Base-by-base conservation (phyloP, 306 rosid species). In the Cicer pinnatifidum region DNA sequence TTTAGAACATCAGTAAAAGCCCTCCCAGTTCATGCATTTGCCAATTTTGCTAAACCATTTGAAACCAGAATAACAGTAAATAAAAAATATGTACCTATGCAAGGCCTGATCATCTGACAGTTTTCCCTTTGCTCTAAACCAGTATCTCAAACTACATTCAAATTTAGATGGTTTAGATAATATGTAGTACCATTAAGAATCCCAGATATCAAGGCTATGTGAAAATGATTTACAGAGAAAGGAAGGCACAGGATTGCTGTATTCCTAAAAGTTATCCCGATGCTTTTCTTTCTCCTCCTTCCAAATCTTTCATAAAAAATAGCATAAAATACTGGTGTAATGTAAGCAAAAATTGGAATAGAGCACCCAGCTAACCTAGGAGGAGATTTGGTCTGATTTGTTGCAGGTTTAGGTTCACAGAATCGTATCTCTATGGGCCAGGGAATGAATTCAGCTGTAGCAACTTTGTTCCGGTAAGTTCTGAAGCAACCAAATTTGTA, bases 401-500 rank as follows among this genome's bases (percentile, higher is more conserved):
- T 91, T 15, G 86, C 77, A 58, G 79, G 73, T 54, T 40, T 85
- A 19, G 97, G 98, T 76, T 89, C 98, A 84, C 97, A 91, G 82
- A 91, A 94, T 41, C 97, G 90, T 80, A 94, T 87, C 83, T 94
- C 98, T 43, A 94, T 91, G 44, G 98, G 98, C 98, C 97, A 94
- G 23, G 97, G 98, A 76, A 84, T 78, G 77, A 87, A 89, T n/a
- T 83, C 45, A 71, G 59, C 40, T 3, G 83, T 19, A 48, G 97
- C 98, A 76, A 87, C 96, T 89, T 94, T 94, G 85, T 85, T 86
- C 50, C 97, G 92, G 72, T 91, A 94, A 46, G 95, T 87, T 86
- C 98, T 94, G 90, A 80, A 84, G 41, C 65, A 87, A 73, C 43
- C 19, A 78, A 33, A 15, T 10, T 78, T 45, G 19, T 16, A 43